Evolutionary conservation across 352 stramenopile genomes (phyloP), one percentile per base, ranked within the genome.

Genomic region (Pythium sp.): DNA sequence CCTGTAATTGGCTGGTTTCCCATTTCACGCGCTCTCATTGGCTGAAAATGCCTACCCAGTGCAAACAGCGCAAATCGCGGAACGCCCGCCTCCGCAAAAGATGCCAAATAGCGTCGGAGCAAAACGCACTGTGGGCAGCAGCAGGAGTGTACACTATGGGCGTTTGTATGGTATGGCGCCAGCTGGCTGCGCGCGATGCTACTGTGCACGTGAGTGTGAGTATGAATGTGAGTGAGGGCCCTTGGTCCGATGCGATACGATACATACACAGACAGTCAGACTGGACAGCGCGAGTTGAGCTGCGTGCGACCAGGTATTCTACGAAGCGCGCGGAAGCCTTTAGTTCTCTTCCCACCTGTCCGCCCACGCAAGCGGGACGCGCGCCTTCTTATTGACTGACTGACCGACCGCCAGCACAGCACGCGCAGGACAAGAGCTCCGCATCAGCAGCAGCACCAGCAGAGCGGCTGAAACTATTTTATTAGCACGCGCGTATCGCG

Each of bases 41-140:
- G 58, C 36, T 54, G 38, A 54, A 64, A 64, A 9, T 53, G n/a
- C 41, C 22, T 8, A 64, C 54, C 38, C 58, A 54, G 58, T 22
- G 2, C 15, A 64, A 64, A 64, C 58, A 54, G 58, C 34, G 5
- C n/a, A 26, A 49, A 51, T 54, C 36, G 58, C 58, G 38, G 38
- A 64, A 64, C 34, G 30, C 58, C 58, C 2, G n/a, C 34, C 34
- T 49, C 41, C 41, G 41, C 41, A 49, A 49, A 49, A 49, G 15
- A n/a, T 49, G 41, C 41, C 41, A 49, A 49, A 49, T 49, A 49
- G 41, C 5, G 41, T 49, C 41, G 15, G 41, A 49, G 41, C 41
- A 47, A n/a, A 20, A 47, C 5, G 14, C 9, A 18, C 12, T 18
- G 38, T 46, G 12, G 2, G 38, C 9, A 46, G 38, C 12, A 46